A percentile compares a stretch with the other conserved stretches of the same genome.
Evolutionary conservation across 129 eudicot genomes (phyloP).

Genomic region (Centella asiatica): DNA sequence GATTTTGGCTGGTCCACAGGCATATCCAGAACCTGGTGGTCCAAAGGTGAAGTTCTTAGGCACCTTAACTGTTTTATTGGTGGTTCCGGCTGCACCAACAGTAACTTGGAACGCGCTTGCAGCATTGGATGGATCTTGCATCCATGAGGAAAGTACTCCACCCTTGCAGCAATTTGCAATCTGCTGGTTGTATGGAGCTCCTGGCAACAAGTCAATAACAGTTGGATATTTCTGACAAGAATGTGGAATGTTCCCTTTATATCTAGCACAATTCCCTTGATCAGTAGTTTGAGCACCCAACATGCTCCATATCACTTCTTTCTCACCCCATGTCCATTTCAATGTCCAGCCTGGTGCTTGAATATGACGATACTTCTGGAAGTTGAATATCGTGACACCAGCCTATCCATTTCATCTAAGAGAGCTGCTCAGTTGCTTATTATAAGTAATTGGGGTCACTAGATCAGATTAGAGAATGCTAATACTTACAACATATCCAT

Average conservation of each 20-base stretch:
- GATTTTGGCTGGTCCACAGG: constrained; percentile 79
- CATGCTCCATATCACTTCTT: constrained; percentile 92
- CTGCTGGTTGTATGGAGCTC: constrained; percentile 89
- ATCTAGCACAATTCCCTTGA: constrained; percentile 91
- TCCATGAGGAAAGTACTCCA: constrained; percentile 89
- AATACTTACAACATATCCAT: constrained; percentile 85
- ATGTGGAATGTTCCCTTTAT: constrained; percentile 71
- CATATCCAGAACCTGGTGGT: constrained; percentile 91
- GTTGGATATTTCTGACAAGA: constrained; percentile 80
- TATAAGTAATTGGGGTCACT: not conserved
- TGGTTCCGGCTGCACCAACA: constrained; percentile 88
- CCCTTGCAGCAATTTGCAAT: constrained; percentile 93
- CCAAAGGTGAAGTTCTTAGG: constrained; percentile 79
- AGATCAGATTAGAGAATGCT: not conserved
- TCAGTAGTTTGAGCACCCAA: constrained; percentile 83
- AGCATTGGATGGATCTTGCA: constrained; percentile 60
- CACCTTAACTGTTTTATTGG: constrained; percentile 71
- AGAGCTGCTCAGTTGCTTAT: not conserved
- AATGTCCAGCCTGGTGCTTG: constrained; percentile 92
- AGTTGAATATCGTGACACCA: constrained; percentile 75
- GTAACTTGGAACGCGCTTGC: constrained; percentile 80
- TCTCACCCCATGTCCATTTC: constrained; percentile 97
- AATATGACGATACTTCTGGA: constrained; percentile 82
- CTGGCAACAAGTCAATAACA: constrained; percentile 72
- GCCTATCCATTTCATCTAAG: constrained; percentile 41